These are phyloP conservation scores for Coemansia sp. DNA, from an alignment of 192 early-diverging fungal species.

Conservation along the genomic window DNA sequence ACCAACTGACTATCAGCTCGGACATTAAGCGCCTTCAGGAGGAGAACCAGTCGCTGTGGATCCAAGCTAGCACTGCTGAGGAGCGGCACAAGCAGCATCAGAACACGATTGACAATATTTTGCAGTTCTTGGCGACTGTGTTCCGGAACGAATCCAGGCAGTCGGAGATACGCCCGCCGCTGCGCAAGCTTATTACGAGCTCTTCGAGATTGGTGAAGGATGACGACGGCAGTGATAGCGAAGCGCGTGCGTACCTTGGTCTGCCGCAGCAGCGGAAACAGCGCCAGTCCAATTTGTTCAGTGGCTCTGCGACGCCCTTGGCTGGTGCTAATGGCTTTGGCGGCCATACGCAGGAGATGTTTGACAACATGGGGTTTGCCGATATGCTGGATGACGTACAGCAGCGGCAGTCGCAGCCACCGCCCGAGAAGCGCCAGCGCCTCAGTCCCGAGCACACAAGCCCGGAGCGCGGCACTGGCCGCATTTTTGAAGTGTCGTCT, in stretches of 20 bases:
- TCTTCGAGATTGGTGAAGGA: background rate
- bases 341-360: conserved; percentile 7
- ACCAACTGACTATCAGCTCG: conserved; percentile 83
- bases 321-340: background rate
- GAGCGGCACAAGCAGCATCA: conserved; percentile 85
- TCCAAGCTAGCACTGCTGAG: conserved; percentile 69
- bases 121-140: conserved; percentile 86
- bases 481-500: conserved; percentile 22
- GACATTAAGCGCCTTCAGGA: conserved; percentile 84
- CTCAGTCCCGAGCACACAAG: background rate
- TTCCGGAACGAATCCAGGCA: conserved; percentile 59
- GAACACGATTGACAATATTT: conserved; percentile 89
- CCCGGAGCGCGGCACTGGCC: background rate
- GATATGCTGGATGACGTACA: conserved; percentile 5
- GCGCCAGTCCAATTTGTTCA: background rate
- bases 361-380: conserved; percentile 38
- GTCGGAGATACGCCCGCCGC: conserved; percentile 34
- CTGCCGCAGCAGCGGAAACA: conserved; percentile 4
- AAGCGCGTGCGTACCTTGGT: background rate
- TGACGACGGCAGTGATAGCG: background rate
- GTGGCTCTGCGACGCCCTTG: background rate
- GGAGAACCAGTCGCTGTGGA: conserved; percentile 89
- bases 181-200: conserved; percentile 35
- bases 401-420: conserved; percentile 8
- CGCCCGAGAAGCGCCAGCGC: conserved; percentile 30